These are phyloP conservation scores for Gossypium longicalyx DNA, from an alignment of 345 rosid species.

Conservation along the genomic window DNA sequence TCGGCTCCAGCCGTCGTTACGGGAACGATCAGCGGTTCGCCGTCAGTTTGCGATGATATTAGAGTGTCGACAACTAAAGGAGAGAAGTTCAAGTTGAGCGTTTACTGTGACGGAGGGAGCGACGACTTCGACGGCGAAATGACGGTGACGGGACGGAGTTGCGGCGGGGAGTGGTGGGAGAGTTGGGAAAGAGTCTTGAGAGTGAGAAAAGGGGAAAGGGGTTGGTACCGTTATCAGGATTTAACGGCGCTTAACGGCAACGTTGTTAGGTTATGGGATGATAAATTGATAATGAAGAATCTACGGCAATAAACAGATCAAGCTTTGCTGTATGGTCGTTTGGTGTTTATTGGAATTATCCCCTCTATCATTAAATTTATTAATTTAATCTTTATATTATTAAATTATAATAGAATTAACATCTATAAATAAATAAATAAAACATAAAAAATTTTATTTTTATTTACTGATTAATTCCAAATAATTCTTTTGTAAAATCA, in stretches of 20 bases:
- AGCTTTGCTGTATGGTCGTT: constrained; percentile 1
- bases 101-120: constrained; percentile 26
- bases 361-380: too few species aligned
- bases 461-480: too few species aligned
- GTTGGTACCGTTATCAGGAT: constrained; percentile 62
- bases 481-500: too few species aligned
- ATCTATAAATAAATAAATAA: too few species aligned
- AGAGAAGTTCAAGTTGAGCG: constrained; percentile 38
- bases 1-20: background rate
- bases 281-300: background rate
- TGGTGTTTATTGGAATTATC: background rate
- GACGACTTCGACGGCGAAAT: background rate
- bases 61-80: constrained; percentile 23
- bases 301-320: constrained; percentile 5
- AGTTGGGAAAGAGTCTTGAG: constrained; percentile 41
- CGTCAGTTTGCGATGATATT: constrained; percentile 18
- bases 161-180: constrained; percentile 33
- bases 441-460: too few species aligned
- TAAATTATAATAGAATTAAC: too few species aligned
- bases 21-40: constrained; percentile 2
- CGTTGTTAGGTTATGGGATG: constrained; percentile 72
- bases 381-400: too few species aligned
- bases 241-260: constrained; percentile 58
- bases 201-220: constrained; percentile 30
- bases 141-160: background rate